A percentile compares a stretch with the other conserved stretches of the same genome.
phyloP scores from a whole-genome alignment of 2,329 filamentous ascomycete species.

The Botrytis pseudocinerea region DNA sequence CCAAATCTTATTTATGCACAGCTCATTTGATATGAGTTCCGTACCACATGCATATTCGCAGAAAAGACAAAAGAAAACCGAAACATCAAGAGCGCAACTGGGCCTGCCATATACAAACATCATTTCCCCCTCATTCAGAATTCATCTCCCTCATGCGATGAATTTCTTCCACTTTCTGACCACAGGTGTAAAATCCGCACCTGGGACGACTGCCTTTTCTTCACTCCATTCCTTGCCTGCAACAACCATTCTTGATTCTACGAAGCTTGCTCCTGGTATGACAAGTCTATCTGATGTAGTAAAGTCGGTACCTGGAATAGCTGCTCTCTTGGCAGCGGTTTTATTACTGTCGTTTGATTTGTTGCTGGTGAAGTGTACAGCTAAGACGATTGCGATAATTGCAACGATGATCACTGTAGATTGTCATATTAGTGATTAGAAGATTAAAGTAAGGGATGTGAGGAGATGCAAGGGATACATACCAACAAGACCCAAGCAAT shows the following conservation, averaged over 20 bases:
- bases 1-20: constrained; percentile 17
- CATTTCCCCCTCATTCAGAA: neutral
- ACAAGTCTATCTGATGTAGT: constrained; percentile 24
- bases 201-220: constrained; percentile 19
- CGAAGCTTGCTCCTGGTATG: constrained; percentile 25
- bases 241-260: constrained; percentile 24
- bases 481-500: constrained; percentile 77
- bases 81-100: constrained; percentile 14
- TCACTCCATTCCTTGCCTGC: constrained; percentile 25
- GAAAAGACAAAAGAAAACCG: constrained; percentile 13
- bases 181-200: neutral
- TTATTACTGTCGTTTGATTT: constrained; percentile 13
- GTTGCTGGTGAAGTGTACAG: constrained; percentile 47
- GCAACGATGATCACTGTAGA: constrained; percentile 53
- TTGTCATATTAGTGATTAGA: constrained; percentile 28
- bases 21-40: neutral
- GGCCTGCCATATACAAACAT: constrained; percentile 22
- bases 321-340: constrained; percentile 30
- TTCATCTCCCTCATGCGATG: constrained; percentile 24
- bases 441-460: constrained; percentile 7
- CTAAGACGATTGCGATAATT: constrained; percentile 51
- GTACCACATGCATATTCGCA: neutral
- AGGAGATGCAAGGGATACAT: constrained; percentile 24
- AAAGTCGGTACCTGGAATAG: constrained; percentile 24
- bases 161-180: constrained; percentile 29